Evolutionary conservation across 768 basidiomycete species (phyloP).

Genomic region (Suillus spraguei): DNA sequence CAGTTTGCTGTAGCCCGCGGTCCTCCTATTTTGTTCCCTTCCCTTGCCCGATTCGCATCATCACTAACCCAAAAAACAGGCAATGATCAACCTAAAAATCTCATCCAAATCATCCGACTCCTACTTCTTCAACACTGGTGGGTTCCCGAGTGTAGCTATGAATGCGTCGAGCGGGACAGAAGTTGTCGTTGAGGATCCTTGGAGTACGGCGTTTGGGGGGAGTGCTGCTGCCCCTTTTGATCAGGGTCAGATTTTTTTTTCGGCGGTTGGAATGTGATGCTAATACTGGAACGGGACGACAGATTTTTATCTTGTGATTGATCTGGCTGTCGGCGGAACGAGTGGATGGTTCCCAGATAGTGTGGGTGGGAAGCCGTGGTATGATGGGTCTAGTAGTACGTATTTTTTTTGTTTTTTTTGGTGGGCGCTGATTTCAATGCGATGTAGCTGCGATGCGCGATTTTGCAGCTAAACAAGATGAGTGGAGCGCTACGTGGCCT

Average conservation of each 20-base stretch:
- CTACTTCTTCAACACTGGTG: constrained; percentile 53
- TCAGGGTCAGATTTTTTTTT: constrained; percentile 43
- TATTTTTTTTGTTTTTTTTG: constrained; percentile 13
- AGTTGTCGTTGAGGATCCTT: constrained; percentile 48
- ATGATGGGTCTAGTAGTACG: constrained; percentile 56
- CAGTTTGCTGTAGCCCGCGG: neutral
- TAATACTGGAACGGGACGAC: constrained; percentile 8
- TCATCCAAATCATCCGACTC: constrained; percentile 42
- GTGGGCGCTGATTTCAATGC: constrained; percentile 21
- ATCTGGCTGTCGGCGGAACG: constrained; percentile 80
- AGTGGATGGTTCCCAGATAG: constrained; percentile 52
- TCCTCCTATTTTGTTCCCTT: neutral
- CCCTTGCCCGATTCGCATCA: neutral
- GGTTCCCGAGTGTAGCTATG: constrained; percentile 51
- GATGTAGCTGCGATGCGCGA: constrained; percentile 65
- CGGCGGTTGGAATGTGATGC: neutral
- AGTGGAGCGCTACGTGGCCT: constrained; percentile 82
- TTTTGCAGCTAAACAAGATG: constrained; percentile 59
- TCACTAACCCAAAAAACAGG: constrained; percentile 22
- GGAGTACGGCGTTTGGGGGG: constrained; percentile 44
- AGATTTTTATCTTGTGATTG: constrained; percentile 83
- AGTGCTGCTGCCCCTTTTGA: constrained; percentile 47
- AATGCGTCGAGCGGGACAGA: constrained; percentile 42
- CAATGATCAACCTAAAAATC: constrained; percentile 51
- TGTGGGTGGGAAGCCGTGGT: constrained; percentile 65